Conservation (phyloP, 1,284 basidiomycete genomes). For the Tylopilus sp. region DNA sequence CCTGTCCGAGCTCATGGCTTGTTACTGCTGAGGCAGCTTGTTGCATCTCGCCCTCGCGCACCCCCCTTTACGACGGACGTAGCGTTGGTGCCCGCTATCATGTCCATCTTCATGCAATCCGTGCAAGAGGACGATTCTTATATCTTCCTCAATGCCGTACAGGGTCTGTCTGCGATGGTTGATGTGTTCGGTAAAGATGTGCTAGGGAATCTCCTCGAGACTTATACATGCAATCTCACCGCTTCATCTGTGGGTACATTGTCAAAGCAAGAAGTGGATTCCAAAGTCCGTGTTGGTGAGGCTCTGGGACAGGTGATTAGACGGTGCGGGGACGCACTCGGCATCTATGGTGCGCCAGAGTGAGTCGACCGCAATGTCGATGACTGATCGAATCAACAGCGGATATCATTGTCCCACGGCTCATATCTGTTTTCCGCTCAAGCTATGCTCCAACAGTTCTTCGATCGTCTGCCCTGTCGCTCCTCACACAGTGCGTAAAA, state of each 20-base stretch:
- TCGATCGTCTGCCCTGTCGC: slow-evolving; percentile 78
- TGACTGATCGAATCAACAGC: slow-evolving; percentile 39
- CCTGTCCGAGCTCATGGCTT: slow-evolving; percentile 96
- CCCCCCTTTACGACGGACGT: slow-evolving; percentile 30
- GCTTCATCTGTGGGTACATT: slow-evolving; percentile 46
- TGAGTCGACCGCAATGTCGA: background rate
- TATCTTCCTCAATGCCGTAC: slow-evolving; percentile 90
- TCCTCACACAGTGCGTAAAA: slow-evolving; percentile 71
- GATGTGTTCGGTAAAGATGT: slow-evolving; percentile 75
- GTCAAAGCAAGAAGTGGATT: slow-evolving; percentile 70
- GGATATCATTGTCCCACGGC: slow-evolving; percentile 65
- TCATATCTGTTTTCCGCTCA: slow-evolving; percentile 60
- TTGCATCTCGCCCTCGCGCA: slow-evolving; percentile 39
- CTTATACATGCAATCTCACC: slow-evolving; percentile 57
- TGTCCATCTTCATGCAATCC: slow-evolving; percentile 84
- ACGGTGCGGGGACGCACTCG: slow-evolving; percentile 67
- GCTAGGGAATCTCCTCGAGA: slow-evolving; percentile 57
- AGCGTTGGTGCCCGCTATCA: slow-evolving; percentile 76
- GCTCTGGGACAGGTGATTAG: slow-evolving; percentile 79
- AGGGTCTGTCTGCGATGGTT: slow-evolving; percentile 83
- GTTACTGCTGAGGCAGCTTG: slow-evolving; percentile 75
- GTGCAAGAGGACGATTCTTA: slow-evolving; percentile 94
- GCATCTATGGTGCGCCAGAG: slow-evolving; percentile 57
- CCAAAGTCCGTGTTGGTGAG: slow-evolving; percentile 82
- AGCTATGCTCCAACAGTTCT: slow-evolving; percentile 64